Base-by-base conservation (phyloP, 2,329 filamentous ascomycete species). In the Exophiala sp. region DNA sequence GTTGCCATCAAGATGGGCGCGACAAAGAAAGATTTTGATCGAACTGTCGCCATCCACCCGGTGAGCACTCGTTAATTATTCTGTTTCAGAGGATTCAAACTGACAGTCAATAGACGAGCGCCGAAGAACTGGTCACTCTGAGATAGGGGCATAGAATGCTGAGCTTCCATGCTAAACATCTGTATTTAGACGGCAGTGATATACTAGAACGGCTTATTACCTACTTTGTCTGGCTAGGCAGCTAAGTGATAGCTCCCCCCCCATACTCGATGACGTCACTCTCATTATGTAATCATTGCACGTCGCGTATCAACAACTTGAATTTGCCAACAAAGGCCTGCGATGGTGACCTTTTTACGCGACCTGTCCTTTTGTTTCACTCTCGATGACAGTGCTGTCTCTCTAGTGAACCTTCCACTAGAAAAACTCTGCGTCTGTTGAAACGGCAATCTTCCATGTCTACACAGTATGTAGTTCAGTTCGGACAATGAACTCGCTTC, bases 1-100 rank as follows among this genome's bases (percentile, higher is more conserved):
- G 55, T 88, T 18, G 85, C 84, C 13, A 69, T 88, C 59, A 87
- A 86, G 77, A 88, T 88, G 85, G 85, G 85, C 38, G 85, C 85
- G 27, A 87, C 81, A 47, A 88, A 88, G 79, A 77, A 77, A 59
- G 82, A 87, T 66, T 85, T 88, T 66, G 85, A 88, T 64, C 82
- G 73, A 63, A 85, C 81, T 61, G 81, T 88, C 46, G 83, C 85
- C 51, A 88, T 88, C 60, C 85, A 88, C 68, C 85, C 85, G 16
- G 54, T 57, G 42, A 44, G 54, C 51, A 14, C 14, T 2, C 16
- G 19, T 37, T n/a, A 16, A 5, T 18, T 34, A n/a, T 30, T 23
- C 9, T 13, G 8, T 7, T 30, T 16, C 16, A 27, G 2, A 16
- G 19, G 3, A 11, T 16, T 9, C 19, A 19, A 19, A 24, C 54